These are phyloP conservation scores for Lepraria neglecta DNA, from an alignment of 495 filamentous ascomycete species.

Conservation along the genomic window DNA sequence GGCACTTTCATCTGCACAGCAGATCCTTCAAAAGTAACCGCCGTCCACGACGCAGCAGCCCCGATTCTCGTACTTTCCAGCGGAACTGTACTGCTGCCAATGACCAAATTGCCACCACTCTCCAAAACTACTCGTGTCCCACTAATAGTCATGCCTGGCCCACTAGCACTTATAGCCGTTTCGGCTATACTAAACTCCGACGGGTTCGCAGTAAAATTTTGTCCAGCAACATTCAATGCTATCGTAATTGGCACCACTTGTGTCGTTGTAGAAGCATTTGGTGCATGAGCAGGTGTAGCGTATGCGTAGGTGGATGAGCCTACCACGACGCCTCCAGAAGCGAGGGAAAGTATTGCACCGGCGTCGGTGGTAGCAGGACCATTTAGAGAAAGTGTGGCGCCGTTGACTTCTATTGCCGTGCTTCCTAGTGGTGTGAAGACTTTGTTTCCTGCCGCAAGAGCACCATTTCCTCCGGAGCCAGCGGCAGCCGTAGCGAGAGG, in stretches of 20 bases:
- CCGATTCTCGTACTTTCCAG: not conserved
- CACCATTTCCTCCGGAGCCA: not conserved
- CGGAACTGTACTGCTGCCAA: not conserved
- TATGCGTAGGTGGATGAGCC: constrained; percentile 16
- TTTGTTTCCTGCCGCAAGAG: constrained; percentile 13
- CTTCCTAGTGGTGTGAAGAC: constrained; percentile 15
- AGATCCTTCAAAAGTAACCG: too few relatives aligned
- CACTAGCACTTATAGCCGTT: constrained; percentile 9
- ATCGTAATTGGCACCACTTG: not conserved
- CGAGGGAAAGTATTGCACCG: constrained; percentile 12
- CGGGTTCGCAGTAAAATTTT: constrained; percentile 20
- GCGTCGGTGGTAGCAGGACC: not conserved
- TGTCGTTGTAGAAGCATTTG: not conserved
- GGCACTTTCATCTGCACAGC: too few relatives aligned
- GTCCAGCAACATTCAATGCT: constrained; percentile 4
- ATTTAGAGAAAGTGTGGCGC: constrained; percentile 4
- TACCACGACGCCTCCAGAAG: constrained; percentile 12
- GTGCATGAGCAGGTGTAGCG: constrained; percentile 10
- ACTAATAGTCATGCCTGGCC: constrained; percentile 15
- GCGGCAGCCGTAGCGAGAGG: constrained; percentile 2
- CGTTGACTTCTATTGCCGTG: constrained; percentile 11
- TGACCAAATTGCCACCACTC: not conserved
- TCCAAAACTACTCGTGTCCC: constrained; percentile 16
- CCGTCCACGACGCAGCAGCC: too few relatives aligned
- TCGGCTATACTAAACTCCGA: constrained; percentile 8